These are phyloP conservation scores for Ophiostoma australiae DNA, from an alignment of 2,329 filamentous ascomycete species.

Conservation along the genomic window DNA sequence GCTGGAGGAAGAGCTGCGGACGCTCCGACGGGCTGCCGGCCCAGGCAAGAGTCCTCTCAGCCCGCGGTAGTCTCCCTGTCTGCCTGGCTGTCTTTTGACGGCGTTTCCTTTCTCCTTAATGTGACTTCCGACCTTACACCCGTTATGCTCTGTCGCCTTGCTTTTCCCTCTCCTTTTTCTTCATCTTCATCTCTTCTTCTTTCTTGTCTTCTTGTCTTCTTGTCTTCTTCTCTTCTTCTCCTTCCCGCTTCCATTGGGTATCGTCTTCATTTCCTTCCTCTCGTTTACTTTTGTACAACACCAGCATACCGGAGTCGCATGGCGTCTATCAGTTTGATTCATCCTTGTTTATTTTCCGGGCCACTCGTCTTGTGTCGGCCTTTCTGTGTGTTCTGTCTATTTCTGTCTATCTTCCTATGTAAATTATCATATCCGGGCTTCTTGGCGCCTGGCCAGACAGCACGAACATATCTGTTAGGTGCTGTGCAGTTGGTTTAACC, in stretches of 20 bases:
- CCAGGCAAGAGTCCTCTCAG: slow-evolving; percentile 43
- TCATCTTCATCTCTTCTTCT: not conserved
- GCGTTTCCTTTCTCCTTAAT: not conserved
- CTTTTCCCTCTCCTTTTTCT: not conserved
- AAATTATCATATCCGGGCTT: not conserved
- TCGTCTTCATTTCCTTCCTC: not conserved
- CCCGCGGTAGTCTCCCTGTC: slow-evolving; percentile 31
- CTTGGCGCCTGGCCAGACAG: not conserved
- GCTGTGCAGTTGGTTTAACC: not conserved
- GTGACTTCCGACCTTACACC: slow-evolving; percentile 12
- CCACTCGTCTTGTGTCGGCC: not conserved
- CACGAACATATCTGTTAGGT: not conserved
- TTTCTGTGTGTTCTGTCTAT: not conserved
- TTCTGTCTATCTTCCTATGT: not conserved
- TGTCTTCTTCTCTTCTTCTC: not conserved
- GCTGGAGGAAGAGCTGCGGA: slow-evolving; percentile 48
- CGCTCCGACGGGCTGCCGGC: slow-evolving; percentile 41
- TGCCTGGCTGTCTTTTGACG: not conserved
- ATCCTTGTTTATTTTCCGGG: not conserved
- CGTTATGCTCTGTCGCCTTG: not conserved
- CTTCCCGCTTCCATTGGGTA: not conserved
- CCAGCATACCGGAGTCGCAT: slow-evolving; percentile 20
- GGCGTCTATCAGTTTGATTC: slow-evolving; percentile 8
- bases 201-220: not conserved
- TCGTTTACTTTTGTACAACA: not conserved